Percentiles rank a stretch among this genome's conserved stretches.
phyloP scores from a whole-genome alignment of 2,329 filamentous ascomycete species.

The Diplocarpon mali region DNA sequence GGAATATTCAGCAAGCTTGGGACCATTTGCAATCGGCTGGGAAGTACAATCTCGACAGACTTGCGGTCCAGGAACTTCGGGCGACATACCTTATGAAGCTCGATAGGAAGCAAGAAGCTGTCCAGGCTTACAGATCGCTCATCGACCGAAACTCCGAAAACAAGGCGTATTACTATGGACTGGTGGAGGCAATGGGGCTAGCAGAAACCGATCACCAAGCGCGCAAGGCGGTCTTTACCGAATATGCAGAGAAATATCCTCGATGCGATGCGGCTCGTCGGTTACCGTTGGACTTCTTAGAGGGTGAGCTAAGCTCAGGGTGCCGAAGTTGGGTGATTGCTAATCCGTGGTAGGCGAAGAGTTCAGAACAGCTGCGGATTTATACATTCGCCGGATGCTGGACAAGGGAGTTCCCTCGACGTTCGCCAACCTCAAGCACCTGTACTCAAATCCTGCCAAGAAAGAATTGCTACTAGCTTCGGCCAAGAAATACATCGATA shows the following conservation, averaged over 20 bases:
- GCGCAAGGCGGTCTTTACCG: conserved; percentile 65
- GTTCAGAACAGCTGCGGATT: conserved; percentile 67
- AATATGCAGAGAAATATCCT: conserved; percentile 70
- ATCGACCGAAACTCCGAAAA: conserved; percentile 83
- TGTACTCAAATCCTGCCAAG: conserved; percentile 73
- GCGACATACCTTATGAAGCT: conserved; percentile 77
- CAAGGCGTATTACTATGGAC: conserved; percentile 70
- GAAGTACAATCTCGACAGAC: conserved; percentile 70
- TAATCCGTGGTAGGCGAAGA: conserved; percentile 49
- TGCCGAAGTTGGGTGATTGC: background rate
- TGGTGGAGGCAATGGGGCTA: conserved; percentile 60
- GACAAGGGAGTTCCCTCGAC: conserved; percentile 90
- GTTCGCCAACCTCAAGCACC: conserved; percentile 90
- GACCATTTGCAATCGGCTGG: conserved; percentile 72
- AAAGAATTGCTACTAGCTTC: conserved; percentile 64
- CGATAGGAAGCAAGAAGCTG: conserved; percentile 67
- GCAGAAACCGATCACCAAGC: conserved; percentile 48
- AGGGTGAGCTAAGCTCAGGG: conserved; percentile 37
- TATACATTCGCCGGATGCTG: conserved; percentile 75
- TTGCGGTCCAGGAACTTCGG: conserved; percentile 74
- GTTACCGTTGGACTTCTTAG: conserved; percentile 80
- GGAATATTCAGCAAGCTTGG: conserved; percentile 71
- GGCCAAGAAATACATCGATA: conserved; percentile 66
- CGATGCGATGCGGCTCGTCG: conserved; percentile 77
- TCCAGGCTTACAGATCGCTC: conserved; percentile 67